Base-by-base conservation (phyloP, 139 green algal species). In the Micromonas commoda region DNA sequence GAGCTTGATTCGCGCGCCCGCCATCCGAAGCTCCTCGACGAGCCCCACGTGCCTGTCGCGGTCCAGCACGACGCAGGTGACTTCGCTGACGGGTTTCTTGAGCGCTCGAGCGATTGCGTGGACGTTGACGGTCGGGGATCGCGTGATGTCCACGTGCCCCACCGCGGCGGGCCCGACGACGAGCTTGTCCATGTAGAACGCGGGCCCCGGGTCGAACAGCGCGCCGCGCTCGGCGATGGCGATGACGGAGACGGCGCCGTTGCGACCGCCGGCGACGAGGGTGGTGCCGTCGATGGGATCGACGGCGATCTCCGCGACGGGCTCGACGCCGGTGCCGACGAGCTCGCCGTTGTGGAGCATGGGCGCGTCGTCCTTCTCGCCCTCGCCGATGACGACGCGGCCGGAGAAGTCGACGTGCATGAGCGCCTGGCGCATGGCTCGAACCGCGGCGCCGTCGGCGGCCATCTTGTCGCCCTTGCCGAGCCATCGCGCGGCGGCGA, bases 391-490 rank as follows among this genome's bases (percentile, higher is more conserved):
- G 21, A 94, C 88, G 23, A 96, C 85, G 23, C 90, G 73, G 3
- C 91, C 91, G 73, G 92, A 83, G 87, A 94, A 92, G 4, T 79
- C 60, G 2, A 87, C 74, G 24, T 61, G 87, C 81, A 86, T 88
- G 24, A 95, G 82, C 52, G 92, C 87, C 70, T 89, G 87, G 35
- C 91, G 80, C 91, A 96, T 96, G 85, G 89, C 90, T 79, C 94
- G 90, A 28, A 96, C 91, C 16, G 90, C 24, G 9, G 88, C 87
- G 85, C 91, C 87, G 66, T 96, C 91, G 2, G 91, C 91, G 21
- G 88, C 87, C 64, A 92, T 91, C 84, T 96, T 96, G 86, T 96
- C 91, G 24, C 91, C 89, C 79, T 88, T 91, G 76, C 87, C 87
- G 21, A 91, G 68, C 85, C 85, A 90, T 4, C 84, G 74, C 4